Evolutionary conservation across 73 alveolate species (phyloP).

Genomic region (Paramecium caudatum): DNA sequence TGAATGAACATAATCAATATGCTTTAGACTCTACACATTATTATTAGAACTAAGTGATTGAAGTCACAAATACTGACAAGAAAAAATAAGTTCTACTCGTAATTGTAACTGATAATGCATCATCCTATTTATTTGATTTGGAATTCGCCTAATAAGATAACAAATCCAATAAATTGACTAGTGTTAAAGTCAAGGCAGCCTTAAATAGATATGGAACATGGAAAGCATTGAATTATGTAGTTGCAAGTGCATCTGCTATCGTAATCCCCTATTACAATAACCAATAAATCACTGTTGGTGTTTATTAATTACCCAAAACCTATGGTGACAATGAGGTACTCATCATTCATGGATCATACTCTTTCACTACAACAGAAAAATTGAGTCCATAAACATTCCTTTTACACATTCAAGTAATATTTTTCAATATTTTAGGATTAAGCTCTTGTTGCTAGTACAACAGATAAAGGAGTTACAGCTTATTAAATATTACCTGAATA

Average conservation of each 20-base stretch:
- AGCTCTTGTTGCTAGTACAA: not conserved
- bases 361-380: not conserved
- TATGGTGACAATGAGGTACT: not conserved
- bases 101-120: conserved; percentile 13
- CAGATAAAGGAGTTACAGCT: not conserved
- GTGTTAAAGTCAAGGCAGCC: not conserved
- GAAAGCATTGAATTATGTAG: conserved; percentile 7
- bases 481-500: too few species aligned
- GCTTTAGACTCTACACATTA: conserved; percentile 1
- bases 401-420: not conserved
- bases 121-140: not conserved
- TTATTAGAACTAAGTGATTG: not conserved
- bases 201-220: conserved; percentile 70
- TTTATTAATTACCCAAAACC: not conserved
- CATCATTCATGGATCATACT: not conserved
- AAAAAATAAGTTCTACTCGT: not conserved
- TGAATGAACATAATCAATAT: not conserved
- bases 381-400: not conserved
- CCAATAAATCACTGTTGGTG: not conserved
- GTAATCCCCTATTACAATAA: not conserved
- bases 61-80: not conserved
- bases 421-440: not conserved
- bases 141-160: conserved; percentile 1
- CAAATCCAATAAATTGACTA: not conserved
- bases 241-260: not conserved